A percentile compares a stretch with the other conserved stretches of the same genome.
These are phyloP conservation scores for Puccinia polysora DNA, from an alignment of 1,284 basidiomycete genomes.

Conservation along the genomic window DNA sequence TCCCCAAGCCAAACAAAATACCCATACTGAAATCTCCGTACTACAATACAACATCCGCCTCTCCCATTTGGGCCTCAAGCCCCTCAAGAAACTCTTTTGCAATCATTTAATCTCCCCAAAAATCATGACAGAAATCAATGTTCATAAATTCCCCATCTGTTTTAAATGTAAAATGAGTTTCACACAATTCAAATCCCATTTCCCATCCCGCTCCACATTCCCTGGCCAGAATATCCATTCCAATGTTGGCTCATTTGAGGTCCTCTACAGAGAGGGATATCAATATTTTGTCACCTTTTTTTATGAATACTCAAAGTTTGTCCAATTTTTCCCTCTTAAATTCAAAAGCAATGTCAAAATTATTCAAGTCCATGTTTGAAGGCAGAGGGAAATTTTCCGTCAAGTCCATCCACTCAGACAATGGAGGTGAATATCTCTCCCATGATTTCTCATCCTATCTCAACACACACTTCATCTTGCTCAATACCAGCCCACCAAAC, in stretches of 20 bases:
- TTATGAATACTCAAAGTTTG: conserved; percentile 12
- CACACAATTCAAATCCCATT: not conserved
- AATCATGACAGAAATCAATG: conserved; percentile 14
- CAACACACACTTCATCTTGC: not conserved
- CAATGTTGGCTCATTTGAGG: conserved; percentile 3
- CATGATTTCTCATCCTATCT: not conserved
- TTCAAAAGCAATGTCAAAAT: conserved; percentile 7
- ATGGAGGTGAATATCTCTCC: conserved; percentile 16
- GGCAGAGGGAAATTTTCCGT: not conserved
- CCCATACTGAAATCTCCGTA: not conserved
- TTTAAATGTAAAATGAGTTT: not conserved
- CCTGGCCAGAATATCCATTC: conserved; percentile 12
- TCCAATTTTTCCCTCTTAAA: not conserved
- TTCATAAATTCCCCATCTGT: not conserved
- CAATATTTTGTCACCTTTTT: conserved; percentile 21
- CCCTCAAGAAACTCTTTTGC: not conserved
- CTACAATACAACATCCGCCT: not conserved
- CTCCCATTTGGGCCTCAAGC: conserved; percentile 1
- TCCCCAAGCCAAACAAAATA: not conserved
- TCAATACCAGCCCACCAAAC: conserved; percentile 9
- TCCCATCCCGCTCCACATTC: not conserved
- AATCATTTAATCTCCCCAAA: not conserved
- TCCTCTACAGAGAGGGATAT: conserved; percentile 7
- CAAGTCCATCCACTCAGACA: not conserved
- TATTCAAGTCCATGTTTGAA: conserved; percentile 1